Conservation (phyloP, 78 protist species). For the Dictyostelium firmibasis region DNA sequence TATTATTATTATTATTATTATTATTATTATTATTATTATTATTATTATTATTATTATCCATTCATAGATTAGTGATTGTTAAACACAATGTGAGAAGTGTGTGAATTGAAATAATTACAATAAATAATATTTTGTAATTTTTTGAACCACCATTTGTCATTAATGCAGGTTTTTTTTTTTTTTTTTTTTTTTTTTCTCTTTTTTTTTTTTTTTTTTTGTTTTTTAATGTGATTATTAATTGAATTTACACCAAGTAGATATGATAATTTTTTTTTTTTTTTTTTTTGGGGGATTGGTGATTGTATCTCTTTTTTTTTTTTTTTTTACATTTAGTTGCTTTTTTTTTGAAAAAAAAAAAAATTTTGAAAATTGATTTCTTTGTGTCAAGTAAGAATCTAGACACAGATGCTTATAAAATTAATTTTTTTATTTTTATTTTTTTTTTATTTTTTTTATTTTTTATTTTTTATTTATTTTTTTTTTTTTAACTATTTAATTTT, state of each 20-base stretch:
- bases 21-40: neutral
- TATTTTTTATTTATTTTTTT: no score
- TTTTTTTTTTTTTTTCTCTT: neutral
- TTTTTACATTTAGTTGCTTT: no score
- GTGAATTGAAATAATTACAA: neutral
- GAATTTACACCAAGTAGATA: neutral
- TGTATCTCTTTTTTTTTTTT: neutral
- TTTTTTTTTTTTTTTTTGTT: no score
- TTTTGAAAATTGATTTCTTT: neutral
- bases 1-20: no score
- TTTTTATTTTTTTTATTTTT: no score
- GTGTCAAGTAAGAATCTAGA: neutral
- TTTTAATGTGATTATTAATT: neutral
- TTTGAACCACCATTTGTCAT: neutral
- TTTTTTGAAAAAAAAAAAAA: no score
- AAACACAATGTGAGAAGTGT: neutral
- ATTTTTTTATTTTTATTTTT: no score
- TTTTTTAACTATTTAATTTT: neutral
- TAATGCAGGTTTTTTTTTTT: neutral
- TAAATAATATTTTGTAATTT: neutral
- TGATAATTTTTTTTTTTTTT: neutral
- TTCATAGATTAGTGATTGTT: neutral
- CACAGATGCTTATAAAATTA: no score
- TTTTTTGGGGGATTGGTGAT: neutral
- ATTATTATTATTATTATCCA: neutral